phyloP scores from a whole-genome alignment of 768 basidiomycete species.

The Leccinum sublutescens region DNA sequence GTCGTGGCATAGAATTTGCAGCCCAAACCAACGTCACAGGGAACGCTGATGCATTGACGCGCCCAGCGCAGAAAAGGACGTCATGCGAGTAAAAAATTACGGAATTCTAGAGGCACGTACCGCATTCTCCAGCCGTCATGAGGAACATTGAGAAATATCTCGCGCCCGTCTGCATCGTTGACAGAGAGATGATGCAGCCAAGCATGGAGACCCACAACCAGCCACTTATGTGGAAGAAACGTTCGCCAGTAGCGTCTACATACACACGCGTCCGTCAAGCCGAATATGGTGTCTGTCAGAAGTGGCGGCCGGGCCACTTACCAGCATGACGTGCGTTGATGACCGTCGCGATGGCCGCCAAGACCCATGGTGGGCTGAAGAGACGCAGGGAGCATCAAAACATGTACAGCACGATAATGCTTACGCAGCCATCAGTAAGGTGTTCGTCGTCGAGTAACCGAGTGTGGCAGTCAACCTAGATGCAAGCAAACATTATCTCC shows the following conservation, averaged over 20 bases:
- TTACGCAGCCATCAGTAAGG: slow-evolving; percentile 59
- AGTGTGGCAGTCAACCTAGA: slow-evolving; percentile 57
- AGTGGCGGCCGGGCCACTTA: slow-evolving; percentile 1
- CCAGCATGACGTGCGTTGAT: slow-evolving; percentile 57
- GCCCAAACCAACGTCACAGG: slow-evolving; percentile 57
- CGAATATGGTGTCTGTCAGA: background rate
- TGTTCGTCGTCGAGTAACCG: slow-evolving; percentile 59
- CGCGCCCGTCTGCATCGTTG: slow-evolving; percentile 47
- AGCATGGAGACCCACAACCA: slow-evolving; percentile 63
- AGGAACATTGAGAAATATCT: slow-evolving; percentile 58
- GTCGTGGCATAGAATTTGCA: slow-evolving; percentile 56
- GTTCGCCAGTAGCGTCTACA: slow-evolving; percentile 57
- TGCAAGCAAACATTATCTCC: background rate
- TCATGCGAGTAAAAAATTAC: background rate
- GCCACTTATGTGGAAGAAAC: slow-evolving; percentile 57
- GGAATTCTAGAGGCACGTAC: slow-evolving; percentile 19
- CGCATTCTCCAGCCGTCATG: slow-evolving; percentile 42
- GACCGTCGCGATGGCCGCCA: slow-evolving; percentile 45
- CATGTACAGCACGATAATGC: slow-evolving; percentile 14
- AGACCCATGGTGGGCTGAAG: slow-evolving; percentile 61
- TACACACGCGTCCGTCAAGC: background rate
- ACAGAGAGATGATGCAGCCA: slow-evolving; percentile 57
- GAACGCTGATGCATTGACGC: slow-evolving; percentile 30
- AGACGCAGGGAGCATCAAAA: background rate
- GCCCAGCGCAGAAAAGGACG: background rate